These are phyloP conservation scores for Entomortierella lignicola DNA, from an alignment of 192 early-diverging fungal species.

Conservation along the genomic window DNA sequence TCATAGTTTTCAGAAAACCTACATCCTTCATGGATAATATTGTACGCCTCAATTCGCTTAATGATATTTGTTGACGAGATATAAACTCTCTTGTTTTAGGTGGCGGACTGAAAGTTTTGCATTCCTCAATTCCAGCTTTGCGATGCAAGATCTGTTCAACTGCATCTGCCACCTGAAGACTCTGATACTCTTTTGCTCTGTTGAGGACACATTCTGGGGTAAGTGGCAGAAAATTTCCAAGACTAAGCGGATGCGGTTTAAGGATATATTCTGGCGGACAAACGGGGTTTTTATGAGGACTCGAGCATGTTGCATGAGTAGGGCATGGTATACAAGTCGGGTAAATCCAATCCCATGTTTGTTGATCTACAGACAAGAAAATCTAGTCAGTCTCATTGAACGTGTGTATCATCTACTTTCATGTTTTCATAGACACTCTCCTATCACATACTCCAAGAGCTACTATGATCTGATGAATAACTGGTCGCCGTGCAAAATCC, in stretches of 20 bases:
- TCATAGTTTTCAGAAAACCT: not conserved
- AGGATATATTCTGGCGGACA: slow-evolving; percentile 41
- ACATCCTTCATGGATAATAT: slow-evolving; percentile 43
- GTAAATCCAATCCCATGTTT: slow-evolving; percentile 18
- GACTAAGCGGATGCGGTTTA: slow-evolving; percentile 33
- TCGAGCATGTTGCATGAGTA: slow-evolving; percentile 31
- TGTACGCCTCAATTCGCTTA: slow-evolving; percentile 16
- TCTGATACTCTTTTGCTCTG: slow-evolving; percentile 38
- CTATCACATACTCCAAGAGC: not conserved
- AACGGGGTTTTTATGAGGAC: not conserved
- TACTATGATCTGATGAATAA: not conserved
- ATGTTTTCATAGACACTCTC: too few species aligned
- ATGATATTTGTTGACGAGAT: slow-evolving; percentile 18
- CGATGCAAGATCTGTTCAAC: slow-evolving; percentile 28
- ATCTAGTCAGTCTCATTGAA: not conserved
- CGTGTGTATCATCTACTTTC: not conserved
- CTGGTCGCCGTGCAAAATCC: slow-evolving; percentile 28
- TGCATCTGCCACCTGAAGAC: slow-evolving; percentile 32
- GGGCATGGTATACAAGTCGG: slow-evolving; percentile 58
- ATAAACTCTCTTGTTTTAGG: slow-evolving; percentile 8
- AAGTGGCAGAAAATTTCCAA: slow-evolving; percentile 41
- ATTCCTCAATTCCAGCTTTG: slow-evolving; percentile 34
- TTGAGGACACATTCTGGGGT: slow-evolving; percentile 39
- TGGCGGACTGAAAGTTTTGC: slow-evolving; percentile 14
- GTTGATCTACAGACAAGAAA: not conserved